Conservation (phyloP, 1,284 basidiomycete genomes). For the Malassezia restricta region DNA sequence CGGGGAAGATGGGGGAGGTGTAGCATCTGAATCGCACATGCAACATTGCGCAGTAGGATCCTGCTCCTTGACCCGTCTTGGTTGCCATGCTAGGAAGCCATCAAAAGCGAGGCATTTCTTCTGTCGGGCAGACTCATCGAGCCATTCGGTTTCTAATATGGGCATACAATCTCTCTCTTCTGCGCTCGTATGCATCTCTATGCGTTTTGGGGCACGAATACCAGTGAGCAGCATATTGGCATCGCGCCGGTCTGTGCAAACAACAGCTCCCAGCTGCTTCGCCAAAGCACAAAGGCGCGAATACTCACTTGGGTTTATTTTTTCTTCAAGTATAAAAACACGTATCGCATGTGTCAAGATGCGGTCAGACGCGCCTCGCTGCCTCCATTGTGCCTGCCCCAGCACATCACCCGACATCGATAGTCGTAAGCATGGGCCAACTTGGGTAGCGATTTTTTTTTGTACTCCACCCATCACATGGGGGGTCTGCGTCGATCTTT, state of each 20-base stretch:
- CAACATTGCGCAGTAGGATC: not conserved
- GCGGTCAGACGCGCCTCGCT: too few species aligned
- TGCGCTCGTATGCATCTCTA: slow-evolving; percentile 1
- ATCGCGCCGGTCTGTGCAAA: not conserved
- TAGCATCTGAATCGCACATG: not conserved
- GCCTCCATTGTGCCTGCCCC: too few species aligned
- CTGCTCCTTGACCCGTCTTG: not conserved
- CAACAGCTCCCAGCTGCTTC: slow-evolving; percentile 1
- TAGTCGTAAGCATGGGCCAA: too few species aligned
- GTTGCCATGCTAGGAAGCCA: not conserved
- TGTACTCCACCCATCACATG: too few species aligned
- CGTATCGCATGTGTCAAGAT: not conserved
- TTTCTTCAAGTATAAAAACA: slow-evolving; percentile 3
- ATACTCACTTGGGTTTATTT: not conserved
- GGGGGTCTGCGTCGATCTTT: too few species aligned
- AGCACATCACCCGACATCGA: too few species aligned
- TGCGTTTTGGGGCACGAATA: slow-evolving; percentile 7
- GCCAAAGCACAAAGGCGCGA: not conserved
- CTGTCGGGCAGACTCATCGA: not conserved
- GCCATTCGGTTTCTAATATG: slow-evolving; percentile 7
- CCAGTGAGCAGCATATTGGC: slow-evolving; percentile 10
- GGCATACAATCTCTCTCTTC: slow-evolving; percentile 6
- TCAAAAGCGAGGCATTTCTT: not conserved
- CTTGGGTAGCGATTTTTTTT: too few species aligned
- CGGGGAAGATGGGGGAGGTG: not conserved